Percentiles rank a stretch among this genome's conserved stretches.
These are phyloP conservation scores for Physcomitrellopsis africana DNA, from an alignment of 225 moss, liverwort and hornwort species.

Conservation along the genomic window DNA sequence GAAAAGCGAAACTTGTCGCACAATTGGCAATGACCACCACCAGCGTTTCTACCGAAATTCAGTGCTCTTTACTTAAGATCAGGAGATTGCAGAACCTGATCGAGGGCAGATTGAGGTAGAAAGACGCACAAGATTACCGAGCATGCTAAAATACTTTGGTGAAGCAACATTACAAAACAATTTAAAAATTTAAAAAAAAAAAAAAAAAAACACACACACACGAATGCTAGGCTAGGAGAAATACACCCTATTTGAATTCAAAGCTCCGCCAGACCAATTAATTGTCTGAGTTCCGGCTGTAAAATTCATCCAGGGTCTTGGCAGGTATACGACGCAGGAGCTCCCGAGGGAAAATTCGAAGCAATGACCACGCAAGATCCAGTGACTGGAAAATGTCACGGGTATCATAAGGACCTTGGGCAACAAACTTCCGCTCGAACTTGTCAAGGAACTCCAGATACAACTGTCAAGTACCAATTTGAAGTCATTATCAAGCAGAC, in stretches of 20 bases:
- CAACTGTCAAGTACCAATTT: slow-evolving; percentile 42
- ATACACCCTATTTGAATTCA: slow-evolving; percentile 25
- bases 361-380: slow-evolving; percentile 91
- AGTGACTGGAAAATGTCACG: slow-evolving; percentile 96
- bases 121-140: too few relatives aligned
- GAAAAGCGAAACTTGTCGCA: too few relatives aligned
- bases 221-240: slow-evolving; percentile 2
- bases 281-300: slow-evolving; percentile 78
- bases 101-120: too few relatives aligned
- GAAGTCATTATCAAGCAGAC: neutral
- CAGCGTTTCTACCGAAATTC: too few relatives aligned
- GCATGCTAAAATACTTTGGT: neutral
- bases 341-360: slow-evolving; percentile 91
- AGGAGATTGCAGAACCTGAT: too few relatives aligned
- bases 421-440: slow-evolving; percentile 87
- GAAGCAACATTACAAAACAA: slow-evolving; percentile 35
- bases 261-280: slow-evolving; percentile 16
- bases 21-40: too few relatives aligned
- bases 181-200: too few relatives aligned
- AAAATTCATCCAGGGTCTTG: slow-evolving; percentile 85
- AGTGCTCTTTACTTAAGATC: too few relatives aligned
- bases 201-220: neutral
- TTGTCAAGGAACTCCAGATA: slow-evolving; percentile 95
- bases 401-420: slow-evolving; percentile 92
- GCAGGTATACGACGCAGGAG: slow-evolving; percentile 92